Evolutionary conservation across 1,284 basidiomycete species (phyloP).

Genomic region (Irpex lacteus): DNA sequence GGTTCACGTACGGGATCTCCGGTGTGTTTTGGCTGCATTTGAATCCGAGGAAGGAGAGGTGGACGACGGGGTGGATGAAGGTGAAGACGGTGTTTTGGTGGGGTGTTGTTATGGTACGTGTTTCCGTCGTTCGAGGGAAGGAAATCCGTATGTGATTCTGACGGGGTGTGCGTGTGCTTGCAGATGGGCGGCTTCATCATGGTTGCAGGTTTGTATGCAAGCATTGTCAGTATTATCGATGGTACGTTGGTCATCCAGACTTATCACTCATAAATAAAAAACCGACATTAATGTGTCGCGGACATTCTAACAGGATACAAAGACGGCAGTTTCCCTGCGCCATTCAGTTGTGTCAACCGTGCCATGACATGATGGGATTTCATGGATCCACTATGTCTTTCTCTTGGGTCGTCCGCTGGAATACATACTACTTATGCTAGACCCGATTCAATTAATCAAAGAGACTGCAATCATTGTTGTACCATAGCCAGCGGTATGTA

Average conservation of each 20-base stretch:
- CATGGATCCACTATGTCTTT: too few relatives aligned
- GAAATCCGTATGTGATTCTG: not conserved
- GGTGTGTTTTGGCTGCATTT: conserved; percentile 32
- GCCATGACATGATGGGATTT: conserved; percentile 9
- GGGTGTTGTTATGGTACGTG: conserved; percentile 24
- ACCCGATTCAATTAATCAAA: too few relatives aligned
- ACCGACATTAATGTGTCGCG: too few relatives aligned
- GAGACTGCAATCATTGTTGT: too few relatives aligned
- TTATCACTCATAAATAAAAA: too few relatives aligned
- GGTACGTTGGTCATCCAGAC: conserved; percentile 16
- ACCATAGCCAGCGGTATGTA: too few relatives aligned
- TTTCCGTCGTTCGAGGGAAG: not conserved
- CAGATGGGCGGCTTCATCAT: conserved; percentile 32
- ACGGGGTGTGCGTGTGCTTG: not conserved
- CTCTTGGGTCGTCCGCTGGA: too few relatives aligned
- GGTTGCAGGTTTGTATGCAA: conserved; percentile 31
- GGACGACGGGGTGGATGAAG: conserved; percentile 24
- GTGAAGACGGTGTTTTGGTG: conserved; percentile 26
- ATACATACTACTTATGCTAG: too few relatives aligned
- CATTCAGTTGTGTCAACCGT: conserved; percentile 19
- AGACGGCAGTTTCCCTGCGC: conserved; percentile 16
- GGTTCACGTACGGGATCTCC: conserved; percentile 33
- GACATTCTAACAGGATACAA: conserved; percentile 14
- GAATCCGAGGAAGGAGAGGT: conserved; percentile 21
- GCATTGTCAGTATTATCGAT: conserved; percentile 27